Conservation (phyloP, 345 rosid genomes). For the Lepidium sativum region DNA sequence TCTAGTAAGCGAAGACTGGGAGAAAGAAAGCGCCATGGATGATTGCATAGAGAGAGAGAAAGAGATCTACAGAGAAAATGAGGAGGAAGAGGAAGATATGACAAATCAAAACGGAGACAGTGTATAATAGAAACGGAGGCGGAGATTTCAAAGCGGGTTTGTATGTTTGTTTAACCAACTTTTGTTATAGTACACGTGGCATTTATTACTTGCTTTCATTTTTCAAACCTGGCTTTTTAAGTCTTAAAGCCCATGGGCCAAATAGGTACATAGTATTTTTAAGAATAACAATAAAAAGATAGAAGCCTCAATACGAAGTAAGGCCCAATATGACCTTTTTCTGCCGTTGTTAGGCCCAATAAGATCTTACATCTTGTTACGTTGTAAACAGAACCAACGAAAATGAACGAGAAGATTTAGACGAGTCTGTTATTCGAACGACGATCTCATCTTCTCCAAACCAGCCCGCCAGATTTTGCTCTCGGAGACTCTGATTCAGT, state of each 20-base stretch:
- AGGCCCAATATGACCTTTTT: too few relatives aligned
- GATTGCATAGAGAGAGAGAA: conserved; percentile 46
- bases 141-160: conserved; percentile 40
- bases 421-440: background rate
- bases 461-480: background rate
- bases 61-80: background rate
- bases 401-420: background rate
- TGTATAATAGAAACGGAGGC: conserved; percentile 33
- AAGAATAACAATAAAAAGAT: too few relatives aligned
- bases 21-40: conserved; percentile 38
- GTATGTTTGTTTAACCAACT: too few relatives aligned
- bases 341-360: background rate
- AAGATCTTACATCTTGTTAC: background rate
- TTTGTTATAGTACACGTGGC: too few relatives aligned
- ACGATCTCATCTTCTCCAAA: background rate
- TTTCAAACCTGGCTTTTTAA: too few relatives aligned
- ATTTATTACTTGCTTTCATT: too few relatives aligned
- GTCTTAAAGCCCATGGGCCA: too few relatives aligned
- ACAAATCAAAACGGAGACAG: conserved; percentile 1
- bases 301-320: too few relatives aligned
- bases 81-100: background rate
- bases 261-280: too few relatives aligned
- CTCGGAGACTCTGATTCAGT: background rate
- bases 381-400: too few relatives aligned
- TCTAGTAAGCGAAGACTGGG: conserved; percentile 35